Conservation (phyloP, 2,329 filamentous ascomycete genomes). For the Cercospora sp. region DNA sequence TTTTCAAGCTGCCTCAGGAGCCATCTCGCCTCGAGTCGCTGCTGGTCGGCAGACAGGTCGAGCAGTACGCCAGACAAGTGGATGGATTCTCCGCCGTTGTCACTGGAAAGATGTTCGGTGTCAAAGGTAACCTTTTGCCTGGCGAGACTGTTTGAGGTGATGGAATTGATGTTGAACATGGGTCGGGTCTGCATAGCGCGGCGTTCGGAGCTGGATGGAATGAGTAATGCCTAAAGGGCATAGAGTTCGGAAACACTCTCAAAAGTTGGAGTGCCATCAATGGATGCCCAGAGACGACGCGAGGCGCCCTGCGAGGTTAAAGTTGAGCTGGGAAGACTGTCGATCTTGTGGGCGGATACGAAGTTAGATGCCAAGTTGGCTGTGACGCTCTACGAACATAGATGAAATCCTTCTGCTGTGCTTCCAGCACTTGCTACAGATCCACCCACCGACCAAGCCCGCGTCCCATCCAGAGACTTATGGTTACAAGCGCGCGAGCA, state of each 20-base stretch:
- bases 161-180: slow-evolving; percentile 3
- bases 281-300: background rate
- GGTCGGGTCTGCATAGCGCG: slow-evolving; percentile 28
- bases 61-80: slow-evolving; percentile 96
- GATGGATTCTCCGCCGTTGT: slow-evolving; percentile 92
- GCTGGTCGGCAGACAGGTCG: slow-evolving; percentile 91
- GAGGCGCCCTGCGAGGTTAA: background rate
- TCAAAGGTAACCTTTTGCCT: slow-evolving; percentile 68
- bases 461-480: background rate
- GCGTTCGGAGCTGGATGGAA: slow-evolving; percentile 22
- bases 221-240: slow-evolving; percentile 2
- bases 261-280: background rate
- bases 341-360: background rate
- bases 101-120: slow-evolving; percentile 96
- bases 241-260: background rate
- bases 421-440: background rate
- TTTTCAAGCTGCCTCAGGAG: slow-evolving; percentile 97
- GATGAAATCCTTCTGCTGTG: background rate
- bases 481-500: background rate
- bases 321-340: background rate
- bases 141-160: slow-evolving; percentile 45
- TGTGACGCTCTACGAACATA: background rate
- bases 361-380: background rate
- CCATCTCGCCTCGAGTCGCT: slow-evolving; percentile 90
- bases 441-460: background rate